Base-by-base conservation (phyloP, 2,329 filamentous ascomycete species). In the Didymella exigua region DNA sequence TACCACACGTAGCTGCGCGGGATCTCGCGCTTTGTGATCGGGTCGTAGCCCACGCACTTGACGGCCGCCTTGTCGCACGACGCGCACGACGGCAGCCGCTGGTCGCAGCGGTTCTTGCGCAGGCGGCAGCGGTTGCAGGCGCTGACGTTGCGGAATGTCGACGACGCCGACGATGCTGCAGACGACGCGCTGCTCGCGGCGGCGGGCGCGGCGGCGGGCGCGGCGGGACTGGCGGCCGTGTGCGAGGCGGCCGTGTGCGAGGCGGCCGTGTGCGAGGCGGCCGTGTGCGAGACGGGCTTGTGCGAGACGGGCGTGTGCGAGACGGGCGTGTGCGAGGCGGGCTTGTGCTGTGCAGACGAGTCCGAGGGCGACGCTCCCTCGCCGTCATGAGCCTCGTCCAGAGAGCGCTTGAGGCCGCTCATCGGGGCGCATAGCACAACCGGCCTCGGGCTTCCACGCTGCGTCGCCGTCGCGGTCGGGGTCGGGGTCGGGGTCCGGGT, bases 11-110 rank as follows among this genome's bases (percentile, higher is more conserved):
- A 98, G 79, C 85, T 88, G 76, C 93, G 85, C 44, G 93, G 93
- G 54, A 98, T 96, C 77, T 97, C 92, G 71, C 90, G 88, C 81
- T 97, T 97, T 21, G 91, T 96, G 70, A 97, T 96, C 29, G 93
- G 93, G 73, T 98, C 93, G 75, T 96, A 97, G 59, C 93, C 93
- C 45, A 97, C 91, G 74, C 95, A 98, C 63, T 90, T 88, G 40
- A 96, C 90, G 54, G 85, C 84, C n/a, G 90, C 93, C 78, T 97
- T 97, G 74, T 93, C 91, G 77, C 93, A 98, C 65, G 90, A 91
- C 36, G 90, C 88, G 75, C 93, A 98, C 67, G 90, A 91, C 8
- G 93, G 93, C 58, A 98, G 82, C 62, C 89, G 88, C 81, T 97
- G 93, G 76, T 98, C 93, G 77, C 93, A 98, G 48, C 92, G 84